Conservation (phyloP, 306 rosid species). For the Quercus gilva region DNA sequence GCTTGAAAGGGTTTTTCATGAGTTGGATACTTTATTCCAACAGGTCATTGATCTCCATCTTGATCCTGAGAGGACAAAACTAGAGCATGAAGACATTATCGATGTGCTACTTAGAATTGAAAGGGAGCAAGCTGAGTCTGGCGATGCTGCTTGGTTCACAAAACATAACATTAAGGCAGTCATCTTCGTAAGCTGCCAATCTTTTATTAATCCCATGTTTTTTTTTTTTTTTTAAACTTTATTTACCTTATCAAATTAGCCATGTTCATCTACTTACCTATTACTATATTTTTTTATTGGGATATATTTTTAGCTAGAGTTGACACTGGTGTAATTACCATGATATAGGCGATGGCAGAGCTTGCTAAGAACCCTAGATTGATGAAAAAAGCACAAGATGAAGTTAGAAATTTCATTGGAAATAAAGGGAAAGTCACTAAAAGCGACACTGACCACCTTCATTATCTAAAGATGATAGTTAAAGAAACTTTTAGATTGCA, state of each 20-base stretch:
- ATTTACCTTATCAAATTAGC: neutral
- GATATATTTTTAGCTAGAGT: slow-evolving; percentile 43
- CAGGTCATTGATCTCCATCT: slow-evolving; percentile 43
- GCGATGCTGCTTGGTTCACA: neutral
- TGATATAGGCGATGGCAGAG: slow-evolving; percentile 48
- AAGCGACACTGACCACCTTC: slow-evolving; percentile 20
- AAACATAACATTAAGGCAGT: slow-evolving; percentile 37
- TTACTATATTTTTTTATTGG: neutral
- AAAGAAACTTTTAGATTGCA: slow-evolving; percentile 51
- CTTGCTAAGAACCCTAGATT: slow-evolving; percentile 26
- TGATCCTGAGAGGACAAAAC: neutral
- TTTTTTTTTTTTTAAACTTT: neutral
- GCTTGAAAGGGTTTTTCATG: slow-evolving; percentile 22
- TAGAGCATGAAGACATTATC: slow-evolving; percentile 34
- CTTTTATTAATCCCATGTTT: too few species aligned
- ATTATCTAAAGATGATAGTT: slow-evolving; percentile 34
- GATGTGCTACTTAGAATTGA: slow-evolving; percentile 35
- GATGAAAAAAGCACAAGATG: slow-evolving; percentile 40
- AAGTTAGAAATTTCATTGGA: slow-evolving; percentile 11
- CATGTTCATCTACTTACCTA: neutral
- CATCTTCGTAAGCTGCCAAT: slow-evolving; percentile 23
- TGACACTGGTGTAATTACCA: slow-evolving; percentile 27
- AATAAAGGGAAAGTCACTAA: slow-evolving; percentile 23
- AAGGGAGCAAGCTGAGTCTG: slow-evolving; percentile 26
- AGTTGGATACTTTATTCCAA: slow-evolving; percentile 33